Base-by-base conservation (phyloP, 257 asterid genomes). In the Gentiana dahurica region DNA sequence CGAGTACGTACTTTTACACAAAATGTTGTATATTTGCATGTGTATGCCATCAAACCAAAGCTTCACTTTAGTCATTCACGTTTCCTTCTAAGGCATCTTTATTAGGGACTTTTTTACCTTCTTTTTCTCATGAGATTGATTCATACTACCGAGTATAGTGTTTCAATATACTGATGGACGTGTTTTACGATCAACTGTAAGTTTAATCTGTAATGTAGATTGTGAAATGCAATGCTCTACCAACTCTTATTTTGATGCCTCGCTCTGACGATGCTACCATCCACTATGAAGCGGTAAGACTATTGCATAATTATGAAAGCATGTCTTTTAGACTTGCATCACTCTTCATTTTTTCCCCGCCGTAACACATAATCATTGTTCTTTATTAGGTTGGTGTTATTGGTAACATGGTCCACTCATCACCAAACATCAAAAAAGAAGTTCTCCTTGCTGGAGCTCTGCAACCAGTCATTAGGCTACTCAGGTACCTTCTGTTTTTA, bases 401-500 rank as follows among this genome's bases (percentile, higher is more conserved):
- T 65, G 99, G 99, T 50, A 92, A 92, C 70, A 73, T 92, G 79
- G 99, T 92, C 39, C 99, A 92, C 71, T 92, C 99, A 15, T 92
- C 97, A 6, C 99, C 97, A 35, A 85, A 79, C 75, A 92, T 92
- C 62, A 92, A 92, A 79, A 92, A 86, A 78, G 97, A 92, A 72
- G 99, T 92, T 71, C 89, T 92, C 34, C 75, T 80, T 55, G 94
- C 99, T 38, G 99, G 99, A 74, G 99, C 99, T 61, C 67, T 92
- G 68, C 99, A 92, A 73, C 99, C 99, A 66, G 99, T 92, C 37
- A 88, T 92, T 57, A 95, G 95, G 15, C 76, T 92, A 68, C 95
- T 92, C 58, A 86, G 99, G 99, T 90, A 75, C 36, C 65, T 47
- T 6, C 51, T 61, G 10, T 36, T 41, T 58, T 59, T 55, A 39